Base-by-base conservation (phyloP, 352 stramenopile genomes). In the Pythium periplocum region DNA sequence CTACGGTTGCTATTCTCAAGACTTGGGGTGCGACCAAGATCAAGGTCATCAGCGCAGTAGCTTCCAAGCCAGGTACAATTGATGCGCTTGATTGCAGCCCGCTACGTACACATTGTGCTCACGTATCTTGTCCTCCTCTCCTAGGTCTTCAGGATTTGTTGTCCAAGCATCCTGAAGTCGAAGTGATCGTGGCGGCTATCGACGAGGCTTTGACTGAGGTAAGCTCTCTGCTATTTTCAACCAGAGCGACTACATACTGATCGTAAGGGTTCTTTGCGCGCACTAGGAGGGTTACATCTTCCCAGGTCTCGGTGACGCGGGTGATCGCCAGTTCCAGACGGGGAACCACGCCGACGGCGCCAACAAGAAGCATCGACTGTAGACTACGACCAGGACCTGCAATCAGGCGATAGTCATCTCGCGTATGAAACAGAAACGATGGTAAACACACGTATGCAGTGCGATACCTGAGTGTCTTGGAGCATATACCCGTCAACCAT, bases 1-100 rank as follows among this genome's bases (percentile, higher is more conserved):
- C 93, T 42, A 97, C 97, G 2, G 77, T 99, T 12, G 83, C 84
- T 4, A 98, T 99, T 35, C 62, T 99, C 35, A 99, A 97, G 71
- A 96, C 89, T 41, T 98, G 93, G 93, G 93, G 93, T 35, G 85
- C 93, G 3, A 55, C 95, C 62, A 96, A 91, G 56, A 96, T 97
- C 61, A 96, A 98, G 63, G 75, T 98, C 12, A 79, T 98, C 49
- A 93, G 78, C 36, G 89, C 98, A 4, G 86, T 99, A 17, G 96
- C 89, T 26, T 98, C 93, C 17, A 88, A 94, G 59, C 72, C 86
- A 59, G 97, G 97, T 76, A 48, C 31, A 26, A 26, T 26, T 26
- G 17, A 26, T 26, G 17, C 17, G 33, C 17, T 6, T 44, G 10
- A 35, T 36, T 38, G 35, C 39, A 45, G 35, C 37, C 6, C 34